These are phyloP conservation scores for Plasmodium chabaudi DNA, from an alignment of 169 alveolate genomes.

Conservation along the genomic window DNA sequence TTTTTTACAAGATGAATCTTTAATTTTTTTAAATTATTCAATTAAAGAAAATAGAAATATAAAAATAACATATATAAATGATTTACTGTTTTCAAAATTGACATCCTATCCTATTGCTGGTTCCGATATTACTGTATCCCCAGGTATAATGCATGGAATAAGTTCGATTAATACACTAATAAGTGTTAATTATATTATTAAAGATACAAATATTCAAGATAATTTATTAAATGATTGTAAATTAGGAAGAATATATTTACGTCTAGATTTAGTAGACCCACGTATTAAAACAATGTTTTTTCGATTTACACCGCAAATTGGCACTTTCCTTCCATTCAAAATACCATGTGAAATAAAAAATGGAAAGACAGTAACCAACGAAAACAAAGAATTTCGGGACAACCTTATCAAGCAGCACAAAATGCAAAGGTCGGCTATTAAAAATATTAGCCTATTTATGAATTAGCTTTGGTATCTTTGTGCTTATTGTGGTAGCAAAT, in stretches of 20 bases:
- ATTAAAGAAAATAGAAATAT: constrained; percentile 19
- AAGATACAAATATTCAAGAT: constrained; percentile 9
- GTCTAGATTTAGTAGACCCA: constrained; percentile 16
- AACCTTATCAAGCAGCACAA: constrained; percentile 44
- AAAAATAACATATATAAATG: constrained; percentile 40
- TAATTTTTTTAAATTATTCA: constrained; percentile 63
- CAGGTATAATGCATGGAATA: constrained; percentile 70
- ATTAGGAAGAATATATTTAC: constrained; percentile 58
- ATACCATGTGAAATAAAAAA: constrained; percentile 43
- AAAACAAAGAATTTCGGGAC: constrained; percentile 41
- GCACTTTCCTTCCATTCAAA: constrained; percentile 46
- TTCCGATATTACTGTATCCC: constrained; percentile 57
- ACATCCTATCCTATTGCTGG: constrained; percentile 61
- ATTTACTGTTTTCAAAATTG: constrained; percentile 32
- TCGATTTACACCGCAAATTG: constrained; percentile 64
- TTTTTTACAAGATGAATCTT: constrained; percentile 58
- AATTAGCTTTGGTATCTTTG: constrained; percentile 1
- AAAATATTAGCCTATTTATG: constrained; percentile 60
- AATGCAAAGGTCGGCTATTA: constrained; percentile 48
- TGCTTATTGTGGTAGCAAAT: neutral
- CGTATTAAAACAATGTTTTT: constrained; percentile 52
- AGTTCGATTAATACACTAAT: constrained; percentile 38
- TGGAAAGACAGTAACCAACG: neutral
- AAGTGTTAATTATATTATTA: constrained; percentile 31
- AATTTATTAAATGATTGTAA: constrained; percentile 30